These are phyloP conservation scores for Gamsiella multidivaricata DNA, from an alignment of 192 early-diverging fungal genomes.

Conservation along the genomic window DNA sequence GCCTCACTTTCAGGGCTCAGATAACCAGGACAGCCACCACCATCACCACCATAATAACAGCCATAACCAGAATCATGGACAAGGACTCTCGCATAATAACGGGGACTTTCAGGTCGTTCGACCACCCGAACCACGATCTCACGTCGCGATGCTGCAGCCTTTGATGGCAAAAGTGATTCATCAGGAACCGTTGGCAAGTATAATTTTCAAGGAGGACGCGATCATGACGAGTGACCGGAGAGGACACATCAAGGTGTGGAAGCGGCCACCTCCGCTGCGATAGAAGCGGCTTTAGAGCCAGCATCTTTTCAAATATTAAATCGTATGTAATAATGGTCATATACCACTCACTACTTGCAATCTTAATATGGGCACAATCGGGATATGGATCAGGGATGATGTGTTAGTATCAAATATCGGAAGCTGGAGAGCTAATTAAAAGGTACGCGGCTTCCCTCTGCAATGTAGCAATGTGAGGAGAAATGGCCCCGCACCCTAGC, in stretches of 20 bases:
- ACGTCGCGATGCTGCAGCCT: constrained; percentile 79
- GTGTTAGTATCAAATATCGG: no score
- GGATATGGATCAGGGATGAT: no score
- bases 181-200: constrained; percentile 65
- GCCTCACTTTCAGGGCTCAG: not conserved
- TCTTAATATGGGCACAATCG: no score
- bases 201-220: constrained; percentile 76
- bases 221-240: constrained; percentile 79
- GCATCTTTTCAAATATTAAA: not conserved
- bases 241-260: constrained; percentile 82
- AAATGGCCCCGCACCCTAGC: no score
- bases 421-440: no score
- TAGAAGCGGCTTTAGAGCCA: not conserved
- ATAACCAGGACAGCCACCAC: constrained; percentile 5
- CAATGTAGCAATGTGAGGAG: no score
- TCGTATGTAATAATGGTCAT: not conserved
- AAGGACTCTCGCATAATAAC: constrained; percentile 21
- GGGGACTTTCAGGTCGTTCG: constrained; percentile 26
- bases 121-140: constrained; percentile 52
- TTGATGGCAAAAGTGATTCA: constrained; percentile 74
- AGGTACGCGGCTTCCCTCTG: no score
- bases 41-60: constrained; percentile 30
- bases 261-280: constrained; percentile 60
- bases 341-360: no score
- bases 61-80: constrained; percentile 11